These are phyloP conservation scores for Lophium mytilinum DNA, from an alignment of 495 filamentous ascomycete species.

Conservation along the genomic window DNA sequence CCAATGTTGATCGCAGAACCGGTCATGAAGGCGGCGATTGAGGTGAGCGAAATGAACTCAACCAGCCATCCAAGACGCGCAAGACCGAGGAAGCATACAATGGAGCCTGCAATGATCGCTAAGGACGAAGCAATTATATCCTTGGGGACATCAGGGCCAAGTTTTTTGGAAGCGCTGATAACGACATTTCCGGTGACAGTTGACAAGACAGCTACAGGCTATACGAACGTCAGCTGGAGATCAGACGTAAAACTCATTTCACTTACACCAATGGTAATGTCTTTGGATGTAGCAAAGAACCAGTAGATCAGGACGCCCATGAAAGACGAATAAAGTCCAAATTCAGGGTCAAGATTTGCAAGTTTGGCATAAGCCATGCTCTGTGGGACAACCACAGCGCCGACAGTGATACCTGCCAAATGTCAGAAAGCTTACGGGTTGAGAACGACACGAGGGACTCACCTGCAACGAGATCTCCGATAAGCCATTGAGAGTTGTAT, in stretches of 20 bases:
- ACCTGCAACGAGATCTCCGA: slow-evolving; percentile 88
- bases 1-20: slow-evolving; percentile 90
- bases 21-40: slow-evolving; percentile 97
- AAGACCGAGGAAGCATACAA: slow-evolving; percentile 75
- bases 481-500: slow-evolving; percentile 82
- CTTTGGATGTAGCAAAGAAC: slow-evolving; percentile 98
- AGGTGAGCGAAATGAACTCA: slow-evolving; percentile 85
- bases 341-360: slow-evolving; percentile 69
- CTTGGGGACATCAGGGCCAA: slow-evolving; percentile 47
- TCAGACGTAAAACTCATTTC: not conserved
- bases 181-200: slow-evolving; percentile 81
- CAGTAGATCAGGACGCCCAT: slow-evolving; percentile 96
- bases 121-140: slow-evolving; percentile 71
- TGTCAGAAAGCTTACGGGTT: not conserved
- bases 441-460: not conserved
- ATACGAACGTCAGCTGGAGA: slow-evolving; percentile 13
- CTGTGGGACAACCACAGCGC: slow-evolving; percentile 91
- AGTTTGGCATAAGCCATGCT: slow-evolving; percentile 94
- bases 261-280: slow-evolving; percentile 96
- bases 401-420: slow-evolving; percentile 74
- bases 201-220: slow-evolving; percentile 96
- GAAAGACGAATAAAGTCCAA: slow-evolving; percentile 92
- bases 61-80: slow-evolving; percentile 83
- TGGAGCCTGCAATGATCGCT: slow-evolving; percentile 70
- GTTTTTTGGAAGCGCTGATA: slow-evolving; percentile 42